Evolutionary conservation across 768 basidiomycete genomes (phyloP).

Genomic region (Hydnomerulius pinastri): DNA sequence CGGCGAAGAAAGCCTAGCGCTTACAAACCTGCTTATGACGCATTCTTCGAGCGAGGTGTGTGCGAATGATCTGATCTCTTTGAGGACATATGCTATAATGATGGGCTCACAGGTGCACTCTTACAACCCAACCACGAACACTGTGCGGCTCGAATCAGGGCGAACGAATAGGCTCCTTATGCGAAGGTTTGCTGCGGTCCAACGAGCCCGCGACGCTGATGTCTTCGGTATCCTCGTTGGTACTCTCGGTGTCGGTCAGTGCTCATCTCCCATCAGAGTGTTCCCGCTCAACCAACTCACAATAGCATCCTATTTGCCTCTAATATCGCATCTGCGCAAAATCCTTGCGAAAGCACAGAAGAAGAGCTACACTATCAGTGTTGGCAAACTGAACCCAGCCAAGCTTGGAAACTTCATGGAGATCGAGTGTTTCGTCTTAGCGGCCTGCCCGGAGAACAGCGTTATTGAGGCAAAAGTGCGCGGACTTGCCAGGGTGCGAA

Average conservation of each 20-base stretch:
- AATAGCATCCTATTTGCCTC: slow-evolving; percentile 79
- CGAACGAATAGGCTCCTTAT: slow-evolving; percentile 83
- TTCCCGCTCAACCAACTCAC: neutral
- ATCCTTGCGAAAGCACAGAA: slow-evolving; percentile 68
- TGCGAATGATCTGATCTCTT: neutral
- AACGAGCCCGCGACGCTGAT: slow-evolving; percentile 88
- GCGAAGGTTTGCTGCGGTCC: slow-evolving; percentile 85
- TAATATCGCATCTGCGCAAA: slow-evolving; percentile 79
- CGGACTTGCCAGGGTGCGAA: neutral
- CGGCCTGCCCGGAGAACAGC: slow-evolving; percentile 94
- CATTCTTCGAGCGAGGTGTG: slow-evolving; percentile 65
- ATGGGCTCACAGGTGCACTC: slow-evolving; percentile 60
- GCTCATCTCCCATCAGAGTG: neutral
- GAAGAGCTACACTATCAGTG: slow-evolving; percentile 93
- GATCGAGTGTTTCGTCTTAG: slow-evolving; percentile 93
- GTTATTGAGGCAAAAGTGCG: slow-evolving; percentile 70
- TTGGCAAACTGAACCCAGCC: slow-evolving; percentile 92
- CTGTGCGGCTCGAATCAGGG: slow-evolving; percentile 57
- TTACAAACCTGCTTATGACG: slow-evolving; percentile 87
- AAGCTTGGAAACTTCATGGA: slow-evolving; percentile 96
- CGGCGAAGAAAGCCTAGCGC: slow-evolving; percentile 75
- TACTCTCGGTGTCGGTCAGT: slow-evolving; percentile 84
- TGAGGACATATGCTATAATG: neutral
- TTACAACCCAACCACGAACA: slow-evolving; percentile 62
- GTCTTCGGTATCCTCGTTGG: slow-evolving; percentile 96